Percentiles rank a stretch among this genome's conserved stretches.
phyloP scores from a whole-genome alignment of 371 early-diverging fungal genomes.

The Entomophthora muscae region DNA sequence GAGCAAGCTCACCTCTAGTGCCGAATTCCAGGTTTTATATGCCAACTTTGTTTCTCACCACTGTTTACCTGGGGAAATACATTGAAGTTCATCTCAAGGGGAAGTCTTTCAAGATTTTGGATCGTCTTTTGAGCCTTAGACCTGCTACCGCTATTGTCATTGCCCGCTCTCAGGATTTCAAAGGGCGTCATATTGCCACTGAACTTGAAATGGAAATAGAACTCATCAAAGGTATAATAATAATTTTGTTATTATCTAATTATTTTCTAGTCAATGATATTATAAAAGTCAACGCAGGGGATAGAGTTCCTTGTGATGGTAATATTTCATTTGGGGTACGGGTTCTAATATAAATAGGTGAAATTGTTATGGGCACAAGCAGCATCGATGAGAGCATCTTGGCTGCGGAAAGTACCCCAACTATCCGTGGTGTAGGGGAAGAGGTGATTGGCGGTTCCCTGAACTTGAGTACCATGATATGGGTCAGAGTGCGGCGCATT shows the following conservation, averaged over 20 bases:
- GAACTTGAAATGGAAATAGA: conserved; percentile 32
- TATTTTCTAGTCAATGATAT: conserved; percentile 61
- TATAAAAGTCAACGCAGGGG: conserved; percentile 52
- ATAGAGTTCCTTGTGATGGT: conserved; percentile 16
- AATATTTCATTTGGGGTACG: conserved; percentile 71
- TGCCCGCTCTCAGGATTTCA: too few relatives aligned
- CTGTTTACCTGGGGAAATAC: conserved; percentile 50
- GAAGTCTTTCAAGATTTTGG: conserved; percentile 44
- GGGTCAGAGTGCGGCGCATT: conserved; percentile 30
- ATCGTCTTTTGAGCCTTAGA: conserved; percentile 44
- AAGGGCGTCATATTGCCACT: not conserved
- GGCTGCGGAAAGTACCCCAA: conserved; percentile 45
- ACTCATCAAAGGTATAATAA: conserved; percentile 13
- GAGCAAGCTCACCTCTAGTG: conserved; percentile 24
- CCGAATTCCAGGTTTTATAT: not conserved
- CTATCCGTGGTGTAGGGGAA: conserved; percentile 55
- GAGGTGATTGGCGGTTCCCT: conserved; percentile 68
- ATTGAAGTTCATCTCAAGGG: conserved; percentile 51
- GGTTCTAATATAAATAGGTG: conserved; percentile 23
- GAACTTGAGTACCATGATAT: conserved; percentile 30
- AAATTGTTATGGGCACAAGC: conserved; percentile 9
- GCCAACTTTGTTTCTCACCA: conserved; percentile 32
- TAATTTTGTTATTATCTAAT: conserved; percentile 17
- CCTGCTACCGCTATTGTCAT: conserved; percentile 36
- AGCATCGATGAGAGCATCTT: conserved; percentile 45